A percentile compares a stretch with the other conserved stretches of the same genome.
phyloP scores from a whole-genome alignment of 306 rosid species.

The Cucurbita maxima region DNA sequence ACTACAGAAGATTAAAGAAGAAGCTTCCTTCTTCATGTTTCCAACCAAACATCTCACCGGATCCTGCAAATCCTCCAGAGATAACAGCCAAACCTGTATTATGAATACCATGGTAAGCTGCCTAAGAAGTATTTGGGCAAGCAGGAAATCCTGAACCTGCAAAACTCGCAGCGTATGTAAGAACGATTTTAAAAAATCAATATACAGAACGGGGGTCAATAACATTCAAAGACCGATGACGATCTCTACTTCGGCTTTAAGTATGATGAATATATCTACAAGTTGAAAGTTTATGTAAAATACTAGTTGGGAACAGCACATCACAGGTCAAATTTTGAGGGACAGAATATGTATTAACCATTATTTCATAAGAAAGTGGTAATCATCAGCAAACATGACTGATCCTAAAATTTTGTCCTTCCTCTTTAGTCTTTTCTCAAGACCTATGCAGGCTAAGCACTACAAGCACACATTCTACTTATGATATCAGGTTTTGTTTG shows the following conservation, averaged over 20 bases:
- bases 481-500: background rate
- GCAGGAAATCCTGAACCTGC: slow-evolving; percentile 26
- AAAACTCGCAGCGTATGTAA: slow-evolving; percentile 20
- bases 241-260: background rate
- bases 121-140: slow-evolving; percentile 14
- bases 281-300: background rate
- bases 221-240: no score
- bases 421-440: background rate
- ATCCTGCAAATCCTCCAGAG: slow-evolving; percentile 14
- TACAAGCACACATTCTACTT: background rate
- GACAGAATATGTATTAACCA: background rate
- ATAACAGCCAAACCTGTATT: slow-evolving; percentile 27
- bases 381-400: background rate
- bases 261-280: background rate
- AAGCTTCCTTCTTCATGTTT: background rate
- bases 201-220: background rate
- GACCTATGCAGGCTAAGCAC: background rate
- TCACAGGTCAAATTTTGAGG: background rate
- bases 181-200: slow-evolving; percentile 8
- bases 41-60: no score
- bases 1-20: background rate
- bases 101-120: slow-evolving; percentile 19
- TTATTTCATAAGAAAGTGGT: background rate
- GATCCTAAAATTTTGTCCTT: background rate
- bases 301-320: background rate